These are phyloP conservation scores for Tieghemiomyces parasiticus DNA, from an alignment of 192 early-diverging fungal genomes.

Conservation along the genomic window DNA sequence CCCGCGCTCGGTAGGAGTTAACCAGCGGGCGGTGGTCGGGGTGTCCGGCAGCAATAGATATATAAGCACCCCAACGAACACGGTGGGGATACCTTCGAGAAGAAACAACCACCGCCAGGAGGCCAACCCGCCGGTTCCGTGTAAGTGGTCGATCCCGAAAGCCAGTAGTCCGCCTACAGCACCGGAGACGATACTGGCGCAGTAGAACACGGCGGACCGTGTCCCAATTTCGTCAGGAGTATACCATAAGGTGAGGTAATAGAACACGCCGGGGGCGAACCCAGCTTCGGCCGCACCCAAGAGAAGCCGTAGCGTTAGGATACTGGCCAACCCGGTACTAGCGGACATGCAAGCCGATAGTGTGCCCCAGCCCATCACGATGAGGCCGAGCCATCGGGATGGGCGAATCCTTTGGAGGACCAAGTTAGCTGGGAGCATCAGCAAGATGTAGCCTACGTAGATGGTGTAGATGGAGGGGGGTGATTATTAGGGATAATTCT, in stretches of 20 bases:
- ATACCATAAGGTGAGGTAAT: conserved; percentile 60
- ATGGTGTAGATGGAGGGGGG: conserved; percentile 30
- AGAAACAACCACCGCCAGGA: conserved; percentile 65
- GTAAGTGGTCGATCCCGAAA: conserved; percentile 39
- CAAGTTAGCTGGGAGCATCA: conserved; percentile 66
- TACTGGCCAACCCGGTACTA: conserved; percentile 17
- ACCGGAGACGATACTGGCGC: conserved; percentile 50
- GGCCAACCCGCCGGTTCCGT: conserved; percentile 31
- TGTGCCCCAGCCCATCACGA: conserved; percentile 52
- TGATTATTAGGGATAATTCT: conserved; percentile 31
- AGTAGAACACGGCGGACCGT: conserved; percentile 49
- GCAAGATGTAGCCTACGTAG: conserved; percentile 45
- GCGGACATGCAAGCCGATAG: conserved; percentile 46
- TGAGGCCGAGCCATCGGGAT: conserved; percentile 36
- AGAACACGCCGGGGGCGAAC: conserved; percentile 51
- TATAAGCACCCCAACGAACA: conserved; percentile 36
- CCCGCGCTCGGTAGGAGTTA: neutral
- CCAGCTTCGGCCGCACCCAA: conserved; percentile 52
- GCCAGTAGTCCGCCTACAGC: conserved; percentile 59
- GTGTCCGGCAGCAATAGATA: conserved; percentile 36
- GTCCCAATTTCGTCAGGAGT: conserved; percentile 43
- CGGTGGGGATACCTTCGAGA: conserved; percentile 44
- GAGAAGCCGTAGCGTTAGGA: conserved; percentile 26
- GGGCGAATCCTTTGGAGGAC: conserved; percentile 46
- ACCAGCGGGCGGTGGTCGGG: neutral